Evolutionary conservation across 1,284 basidiomycete genomes (phyloP), one percentile per base, ranked within the genome.

Genomic region (Agaricales sp.): DNA sequence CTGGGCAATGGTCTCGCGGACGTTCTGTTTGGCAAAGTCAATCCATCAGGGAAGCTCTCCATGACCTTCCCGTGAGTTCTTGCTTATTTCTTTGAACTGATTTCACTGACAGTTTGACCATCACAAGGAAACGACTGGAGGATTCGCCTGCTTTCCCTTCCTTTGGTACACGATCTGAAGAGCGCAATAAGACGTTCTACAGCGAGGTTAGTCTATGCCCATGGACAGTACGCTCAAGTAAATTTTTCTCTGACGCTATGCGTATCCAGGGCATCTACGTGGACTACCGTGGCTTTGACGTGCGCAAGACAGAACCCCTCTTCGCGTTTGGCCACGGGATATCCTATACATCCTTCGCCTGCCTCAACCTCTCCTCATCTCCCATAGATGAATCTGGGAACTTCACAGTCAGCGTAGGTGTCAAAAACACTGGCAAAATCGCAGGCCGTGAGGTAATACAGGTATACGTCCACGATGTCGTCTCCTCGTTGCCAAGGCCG

Each of bases 261-360:
- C 19, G 14, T 21, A 22, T 35, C 3, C 30, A 70, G 67, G 68
- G 67, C 2, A 64, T 70, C 41, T 72, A 67, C 49, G 71, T 73
- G 24, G 73, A 66, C 13, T 73, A 69, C 50, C 58, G 66, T 51
- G 59, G 67, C 30, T 70, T 67, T 50, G 68, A 71, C 45, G 60
- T 65, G 30, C 62, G 63, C 30, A 60, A 64, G 25, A 53, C 70
- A 13, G 56, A 59, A 4, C 67, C 73, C 14, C 62, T 70, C 43
- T 78, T 75, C 59, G 64, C 75, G 4, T 77, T 78, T 55, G 76
- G 76, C 25, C 63, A 61, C 51, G 70, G 70, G 30, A 65, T 80
- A 14, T 73, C 73, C 16, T 79, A 80, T 59, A 69, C 78, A 1
- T 62, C 66, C 4, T 78, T 77, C 55, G 58, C 65, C 41, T 74